Evolutionary conservation across 192 early-diverging fungal species (phyloP).

Genomic region (Mortierella claussenii): DNA sequence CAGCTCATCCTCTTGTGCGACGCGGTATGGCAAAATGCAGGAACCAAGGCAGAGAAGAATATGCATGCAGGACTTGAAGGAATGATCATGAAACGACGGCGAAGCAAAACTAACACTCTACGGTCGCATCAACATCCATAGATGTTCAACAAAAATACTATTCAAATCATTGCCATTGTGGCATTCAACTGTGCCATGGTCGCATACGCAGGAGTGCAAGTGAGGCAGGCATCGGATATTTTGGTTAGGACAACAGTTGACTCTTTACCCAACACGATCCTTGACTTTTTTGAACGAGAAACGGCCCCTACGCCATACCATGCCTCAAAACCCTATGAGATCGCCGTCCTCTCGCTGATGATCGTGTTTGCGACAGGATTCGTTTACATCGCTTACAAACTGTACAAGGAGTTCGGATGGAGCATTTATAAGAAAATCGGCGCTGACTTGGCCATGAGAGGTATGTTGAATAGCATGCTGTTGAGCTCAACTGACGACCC

Average conservation of each 20-base stretch:
- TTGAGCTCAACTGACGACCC: too few relatives aligned
- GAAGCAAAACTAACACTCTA: too few relatives aligned
- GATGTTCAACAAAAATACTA: conserved; percentile 92
- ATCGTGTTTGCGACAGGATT: conserved; percentile 59
- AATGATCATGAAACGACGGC: too few relatives aligned
- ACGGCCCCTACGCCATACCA: conserved; percentile 23
- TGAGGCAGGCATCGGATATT: conserved; percentile 45
- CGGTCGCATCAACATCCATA: too few relatives aligned
- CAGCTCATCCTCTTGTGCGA: conserved; percentile 85
- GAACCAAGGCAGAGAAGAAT: background rate
- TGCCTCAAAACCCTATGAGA: conserved; percentile 52
- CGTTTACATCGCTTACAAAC: conserved; percentile 63
- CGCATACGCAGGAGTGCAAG: conserved; percentile 77
- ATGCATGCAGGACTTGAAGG: too few relatives aligned
- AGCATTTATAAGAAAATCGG: conserved; percentile 87
- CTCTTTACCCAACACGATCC: conserved; percentile 25
- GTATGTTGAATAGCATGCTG: too few relatives aligned
- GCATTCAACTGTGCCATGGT: conserved; percentile 72
- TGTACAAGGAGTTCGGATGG: conserved; percentile 89
- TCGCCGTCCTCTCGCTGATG: conserved; percentile 69
- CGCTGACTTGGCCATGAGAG: conserved; percentile 78
- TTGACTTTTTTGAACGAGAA: conserved; percentile 4
- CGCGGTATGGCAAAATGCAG: conserved; percentile 63
- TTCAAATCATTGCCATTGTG: conserved; percentile 86
- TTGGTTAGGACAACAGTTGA: conserved; percentile 12